Conservation (phyloP, 805 yeast genomes). For the Yamadazyma ubonensis region DNA sequence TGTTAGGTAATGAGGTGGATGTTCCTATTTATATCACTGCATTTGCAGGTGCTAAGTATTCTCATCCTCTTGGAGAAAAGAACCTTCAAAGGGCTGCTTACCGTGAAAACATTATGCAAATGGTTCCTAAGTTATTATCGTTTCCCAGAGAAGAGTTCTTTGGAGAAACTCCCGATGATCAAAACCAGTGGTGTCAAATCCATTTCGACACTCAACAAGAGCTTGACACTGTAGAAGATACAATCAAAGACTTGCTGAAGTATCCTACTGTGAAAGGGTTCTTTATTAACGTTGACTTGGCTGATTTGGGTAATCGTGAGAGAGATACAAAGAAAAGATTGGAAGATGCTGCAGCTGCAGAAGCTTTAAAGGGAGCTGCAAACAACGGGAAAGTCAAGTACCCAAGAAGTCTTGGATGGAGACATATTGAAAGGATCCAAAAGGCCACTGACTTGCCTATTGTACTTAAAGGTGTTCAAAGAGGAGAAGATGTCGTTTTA, state of each 20-base stretch:
- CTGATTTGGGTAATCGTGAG: slow-evolving; percentile 42
- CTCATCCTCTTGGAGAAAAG: slow-evolving; percentile 28
- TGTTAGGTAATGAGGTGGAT: slow-evolving; percentile 21
- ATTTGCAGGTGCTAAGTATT: slow-evolving; percentile 29
- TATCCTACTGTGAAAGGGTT: slow-evolving; percentile 29
- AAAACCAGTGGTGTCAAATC: slow-evolving; percentile 32
- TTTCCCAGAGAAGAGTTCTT: slow-evolving; percentile 26
- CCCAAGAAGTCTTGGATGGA: slow-evolving; percentile 28
- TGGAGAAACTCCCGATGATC: slow-evolving; percentile 27
- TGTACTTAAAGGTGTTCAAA: slow-evolving; percentile 71
- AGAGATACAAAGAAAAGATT: slow-evolving; percentile 30
- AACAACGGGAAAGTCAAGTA: slow-evolving; percentile 8
- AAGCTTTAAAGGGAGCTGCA: slow-evolving; percentile 8
- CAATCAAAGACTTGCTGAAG: slow-evolving; percentile 24
- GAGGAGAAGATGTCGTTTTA: slow-evolving; percentile 70
- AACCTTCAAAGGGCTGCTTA: slow-evolving; percentile 24
- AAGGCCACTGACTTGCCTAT: slow-evolving; percentile 41
- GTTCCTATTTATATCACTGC: slow-evolving; percentile 34
- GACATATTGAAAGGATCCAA: slow-evolving; percentile 21
- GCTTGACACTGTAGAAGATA: slow-evolving; percentile 16
- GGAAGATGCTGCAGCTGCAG: slow-evolving; percentile 8
- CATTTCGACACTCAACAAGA: slow-evolving; percentile 30
- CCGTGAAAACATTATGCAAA: slow-evolving; percentile 30
- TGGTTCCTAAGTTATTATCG: slow-evolving; percentile 30
- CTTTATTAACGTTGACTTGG: slow-evolving; percentile 35